Base-by-base conservation (phyloP, 345 rosid genomes). In the Clausena lansium region DNA sequence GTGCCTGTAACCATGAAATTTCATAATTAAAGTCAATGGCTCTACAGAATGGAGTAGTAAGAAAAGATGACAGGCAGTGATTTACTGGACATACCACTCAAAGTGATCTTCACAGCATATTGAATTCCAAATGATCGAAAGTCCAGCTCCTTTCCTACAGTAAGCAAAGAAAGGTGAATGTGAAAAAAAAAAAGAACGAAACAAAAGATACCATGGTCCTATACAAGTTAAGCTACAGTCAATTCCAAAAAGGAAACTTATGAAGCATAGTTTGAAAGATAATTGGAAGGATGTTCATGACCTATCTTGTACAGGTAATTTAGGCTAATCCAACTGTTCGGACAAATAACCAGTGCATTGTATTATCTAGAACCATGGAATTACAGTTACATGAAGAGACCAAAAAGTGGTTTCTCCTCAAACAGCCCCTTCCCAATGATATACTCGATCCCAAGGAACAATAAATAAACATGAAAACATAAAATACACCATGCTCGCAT, bases 71-170 rank as follows among this genome's bases (percentile, higher is more conserved):
- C 41, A 50, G 61, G 61, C 15, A 45, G 9, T 35, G 54, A 74
- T 50, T 13, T 27, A 50, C 38, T 27, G 59, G 6, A 39, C 81
- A 65, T 66, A 90, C 97, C 94, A 90, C 70, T 82, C 84, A 85
- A 90, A 90, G 82, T 92, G 97, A 82, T 90, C 94, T 60, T 90
- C 92, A 47, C 97, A 90, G 82, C 92, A 88, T 76, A 92, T 81
- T 38, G 97, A 87, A 77, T 92, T 92, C 81, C 82, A 66, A 39
- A 92, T 83, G 36, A 91, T 80, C 10, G 90, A 81, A 71, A 88
- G 79, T 57, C 91, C 93, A 68, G 91, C 71, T 74, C 78, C 83
- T 84, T 88, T 87, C 92, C 92, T 89, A 85, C 73, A 72, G 33
- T 72, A 27, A 36, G 39, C 63, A 71, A 71, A 57, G 5, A 36